Evolutionary conservation across 306 rosid genomes (phyloP).

Genomic region (Casuarina equisetifolia): DNA sequence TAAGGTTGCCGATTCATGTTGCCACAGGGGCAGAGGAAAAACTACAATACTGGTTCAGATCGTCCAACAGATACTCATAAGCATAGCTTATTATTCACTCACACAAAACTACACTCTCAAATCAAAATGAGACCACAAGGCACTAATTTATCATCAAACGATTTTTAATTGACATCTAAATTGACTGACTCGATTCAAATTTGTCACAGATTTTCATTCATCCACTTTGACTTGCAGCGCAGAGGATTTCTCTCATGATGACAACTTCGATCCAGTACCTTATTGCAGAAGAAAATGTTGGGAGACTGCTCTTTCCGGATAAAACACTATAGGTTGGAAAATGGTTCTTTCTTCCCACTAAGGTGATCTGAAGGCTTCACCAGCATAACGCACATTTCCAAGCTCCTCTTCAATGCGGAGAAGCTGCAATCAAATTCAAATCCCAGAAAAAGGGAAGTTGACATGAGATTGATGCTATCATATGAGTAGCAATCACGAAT

Average conservation of each 20-base stretch:
- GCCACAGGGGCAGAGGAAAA: constrained; percentile 1
- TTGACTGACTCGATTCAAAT: constrained; percentile 10
- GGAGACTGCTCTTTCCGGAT: constrained; percentile 2
- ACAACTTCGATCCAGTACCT: not conserved
- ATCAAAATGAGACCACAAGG: not conserved
- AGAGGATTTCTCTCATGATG: constrained; percentile 7
- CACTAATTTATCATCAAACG: not conserved
- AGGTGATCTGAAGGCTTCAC: constrained; percentile 88
- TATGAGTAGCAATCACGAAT: constrained; percentile 6
- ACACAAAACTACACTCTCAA: constrained; percentile 2
- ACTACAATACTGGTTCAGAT: not conserved
- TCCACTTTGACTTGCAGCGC: not conserved
- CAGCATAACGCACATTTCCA: constrained; percentile 87
- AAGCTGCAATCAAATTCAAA: constrained; percentile 60
- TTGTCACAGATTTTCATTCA: not conserved
- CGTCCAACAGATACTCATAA: not conserved
- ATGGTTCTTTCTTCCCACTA: constrained; percentile 29
- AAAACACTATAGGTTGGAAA: not conserved
- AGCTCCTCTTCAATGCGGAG: constrained; percentile 98
- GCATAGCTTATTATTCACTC: constrained; percentile 17
- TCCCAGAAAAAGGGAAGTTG: constrained; percentile 7
- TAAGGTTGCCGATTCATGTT: not conserved
- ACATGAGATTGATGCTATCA: constrained; percentile 12
- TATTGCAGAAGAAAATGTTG: not conserved
- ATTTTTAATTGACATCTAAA: constrained; percentile 4